phyloP scores from a whole-genome alignment of 352 stramenopile species.

The Globisporangium alternatum region DNA sequence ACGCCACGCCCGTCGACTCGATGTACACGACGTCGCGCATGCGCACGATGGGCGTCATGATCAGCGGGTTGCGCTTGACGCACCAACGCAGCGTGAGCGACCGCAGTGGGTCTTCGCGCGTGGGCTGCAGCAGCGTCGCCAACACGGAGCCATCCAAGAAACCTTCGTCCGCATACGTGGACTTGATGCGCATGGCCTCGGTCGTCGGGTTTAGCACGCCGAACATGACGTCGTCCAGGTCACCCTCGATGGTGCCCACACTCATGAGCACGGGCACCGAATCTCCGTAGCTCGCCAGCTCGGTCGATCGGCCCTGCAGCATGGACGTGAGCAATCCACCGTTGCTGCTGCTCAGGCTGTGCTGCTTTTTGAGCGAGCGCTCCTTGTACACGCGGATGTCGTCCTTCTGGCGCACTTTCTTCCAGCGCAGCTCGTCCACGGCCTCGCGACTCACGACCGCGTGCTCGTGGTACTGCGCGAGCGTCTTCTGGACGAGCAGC shows the following conservation, averaged over 20 bases:
- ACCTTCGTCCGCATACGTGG: not conserved
- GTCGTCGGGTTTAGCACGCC: constrained; percentile 9
- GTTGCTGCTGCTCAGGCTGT: not conserved
- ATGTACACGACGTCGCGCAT: constrained; percentile 44
- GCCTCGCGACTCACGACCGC: not conserved
- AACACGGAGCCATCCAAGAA: not conserved
- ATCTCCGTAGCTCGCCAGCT: not conserved
- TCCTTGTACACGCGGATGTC: constrained; percentile 2
- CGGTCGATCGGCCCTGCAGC: not conserved
- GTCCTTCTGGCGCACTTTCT: not conserved
- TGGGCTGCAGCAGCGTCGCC: not conserved
- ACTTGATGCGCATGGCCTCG: constrained; percentile 10
- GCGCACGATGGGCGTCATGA: constrained; percentile 27
- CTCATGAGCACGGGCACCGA: constrained; percentile 1
- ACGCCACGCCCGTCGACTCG: constrained; percentile 39
- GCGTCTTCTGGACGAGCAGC: not conserved
- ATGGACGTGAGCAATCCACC: not conserved
- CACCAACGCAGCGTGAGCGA: not conserved
- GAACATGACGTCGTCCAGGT: constrained; percentile 14
- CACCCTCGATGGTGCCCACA: not conserved
- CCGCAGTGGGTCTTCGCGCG: not conserved
- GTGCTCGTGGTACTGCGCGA: constrained; percentile 9
- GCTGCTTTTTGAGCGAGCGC: not conserved
- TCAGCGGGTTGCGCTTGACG: constrained; percentile 15
- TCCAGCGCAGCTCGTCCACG: constrained; percentile 3